Base-by-base conservation (phyloP, 2,329 filamentous ascomycete species). In the Pseudogymnoascus verrucosus region DNA sequence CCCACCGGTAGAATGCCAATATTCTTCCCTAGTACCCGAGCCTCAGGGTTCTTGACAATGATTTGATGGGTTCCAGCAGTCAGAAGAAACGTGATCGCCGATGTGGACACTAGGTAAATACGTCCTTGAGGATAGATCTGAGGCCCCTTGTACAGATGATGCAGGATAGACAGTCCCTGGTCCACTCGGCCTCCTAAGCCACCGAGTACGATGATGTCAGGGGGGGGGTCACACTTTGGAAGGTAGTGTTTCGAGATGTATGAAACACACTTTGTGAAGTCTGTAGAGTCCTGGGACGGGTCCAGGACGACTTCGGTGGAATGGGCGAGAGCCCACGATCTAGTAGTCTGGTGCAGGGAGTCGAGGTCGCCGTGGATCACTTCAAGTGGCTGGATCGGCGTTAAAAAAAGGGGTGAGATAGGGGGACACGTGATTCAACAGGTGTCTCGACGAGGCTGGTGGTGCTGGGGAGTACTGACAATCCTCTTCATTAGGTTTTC, bases 281-380 rank as follows among this genome's bases (percentile, higher is more conserved):
- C 95, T 28, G 95, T 96, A 19, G 88, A 89, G 69, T 96, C 84
- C 75, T 98, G 91, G 72, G 96, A 90, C n/a, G 80, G 74, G 67
- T 93, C 86, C 69, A 86, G 78, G 67, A 91, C 81, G 62, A 98
- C 80, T 11, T 80, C 72, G 1, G 91, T 82, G 28, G 79, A 74
- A 73, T 74, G 19, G 63, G 72, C 14, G 72, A 74, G 62, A 21
- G 79, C 77, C 36, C 82, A 79, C n/a, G 80, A 71, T 62, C 81
- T 80, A 10, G 89, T 82, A 11, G 84, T 76, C 8, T 84, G 78
- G 2, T 78, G 78, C 16, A 98, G 78, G 3, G 93, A 97, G 77
- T 99, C 95, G 8, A 99, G 82, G 74, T 99, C 95, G 57, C 95
- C 95, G 69, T 96, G 86, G 66, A 99, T 92, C 63, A 83, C 79